A percentile compares a stretch with the other conserved stretches of the same genome.
Evolutionary conservation across 352 stramenopile species (phyloP).

Genomic region (Pilasporangium apinafurcum): DNA sequence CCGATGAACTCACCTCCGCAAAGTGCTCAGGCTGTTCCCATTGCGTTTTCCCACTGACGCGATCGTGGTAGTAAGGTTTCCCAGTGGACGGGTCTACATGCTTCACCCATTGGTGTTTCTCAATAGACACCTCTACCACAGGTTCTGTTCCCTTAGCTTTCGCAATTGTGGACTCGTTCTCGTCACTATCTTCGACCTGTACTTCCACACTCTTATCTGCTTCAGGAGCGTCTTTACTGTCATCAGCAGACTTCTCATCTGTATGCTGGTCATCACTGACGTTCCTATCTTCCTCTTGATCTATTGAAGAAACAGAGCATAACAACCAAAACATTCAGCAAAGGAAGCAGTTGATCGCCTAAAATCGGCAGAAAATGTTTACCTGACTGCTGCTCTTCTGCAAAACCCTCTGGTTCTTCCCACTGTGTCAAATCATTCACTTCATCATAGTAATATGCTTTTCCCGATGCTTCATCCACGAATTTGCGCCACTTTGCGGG

Average conservation of each 20-base stretch:
- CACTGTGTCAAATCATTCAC: slow-evolving; percentile 64
- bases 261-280: slow-evolving; percentile 1
- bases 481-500: slow-evolving; percentile 51
- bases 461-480: slow-evolving; percentile 49
- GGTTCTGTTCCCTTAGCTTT: background rate
- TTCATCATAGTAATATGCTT: slow-evolving; percentile 73
- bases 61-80: slow-evolving; percentile 75
- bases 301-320: background rate
- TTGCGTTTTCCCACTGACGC: slow-evolving; percentile 50
- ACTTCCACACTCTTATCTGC: too few relatives aligned
- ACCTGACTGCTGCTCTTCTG: slow-evolving; percentile 13
- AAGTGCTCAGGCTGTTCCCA: slow-evolving; percentile 61
- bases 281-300: slow-evolving; percentile 1
- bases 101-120: slow-evolving; percentile 47
- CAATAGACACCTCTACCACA: background rate
- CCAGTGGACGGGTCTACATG: slow-evolving; percentile 57
- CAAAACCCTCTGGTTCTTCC: slow-evolving; percentile 54
- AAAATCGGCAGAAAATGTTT: too few relatives aligned
- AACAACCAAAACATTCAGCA: too few relatives aligned
- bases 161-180: background rate
- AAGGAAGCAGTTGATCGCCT: too few relatives aligned
- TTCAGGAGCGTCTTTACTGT: background rate
- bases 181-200: too few relatives aligned
- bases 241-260: background rate
- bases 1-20: slow-evolving; percentile 16